Conservation (phyloP, 2,329 filamentous ascomycete species). For the Venturia aucupariae region DNA sequence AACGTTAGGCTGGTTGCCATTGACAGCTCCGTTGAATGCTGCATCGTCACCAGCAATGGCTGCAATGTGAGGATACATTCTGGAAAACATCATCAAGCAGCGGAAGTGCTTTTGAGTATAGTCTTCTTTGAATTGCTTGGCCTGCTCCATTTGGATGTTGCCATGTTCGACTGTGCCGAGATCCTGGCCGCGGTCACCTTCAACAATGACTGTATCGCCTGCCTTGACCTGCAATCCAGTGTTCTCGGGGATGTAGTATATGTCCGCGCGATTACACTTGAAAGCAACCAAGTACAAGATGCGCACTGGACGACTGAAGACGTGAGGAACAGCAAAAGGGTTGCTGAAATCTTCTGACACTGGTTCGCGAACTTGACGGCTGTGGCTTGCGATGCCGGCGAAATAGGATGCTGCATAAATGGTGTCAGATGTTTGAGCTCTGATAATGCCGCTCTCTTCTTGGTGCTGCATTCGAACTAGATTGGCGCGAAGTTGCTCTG, state of each 20-base stretch:
- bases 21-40: slow-evolving; percentile 8
- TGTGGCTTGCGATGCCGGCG: slow-evolving; percentile 27
- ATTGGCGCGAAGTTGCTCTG: not conserved
- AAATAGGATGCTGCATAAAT: slow-evolving; percentile 27
- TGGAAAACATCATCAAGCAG: slow-evolving; percentile 98
- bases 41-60: slow-evolving; percentile 12
- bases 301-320: slow-evolving; percentile 22
- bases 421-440: slow-evolving; percentile 10
- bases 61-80: slow-evolving; percentile 15
- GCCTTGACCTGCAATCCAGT: slow-evolving; percentile 84
- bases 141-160: slow-evolving; percentile 78
- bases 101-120: slow-evolving; percentile 94
- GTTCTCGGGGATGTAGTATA: slow-evolving; percentile 95
- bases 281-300: slow-evolving; percentile 73
- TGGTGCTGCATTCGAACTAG: slow-evolving; percentile 3
- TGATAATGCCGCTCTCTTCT: slow-evolving; percentile 6
- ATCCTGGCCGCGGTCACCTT: slow-evolving; percentile 93
- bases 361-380: slow-evolving; percentile 28
- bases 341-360: slow-evolving; percentile 21
- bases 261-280: slow-evolving; percentile 90
- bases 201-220: slow-evolving; percentile 92
- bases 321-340: slow-evolving; percentile 26
- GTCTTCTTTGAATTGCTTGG: slow-evolving; percentile 81
- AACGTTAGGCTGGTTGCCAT: slow-evolving; percentile 1
- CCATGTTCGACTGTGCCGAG: slow-evolving; percentile 85